phyloP scores from a whole-genome alignment of 352 stramenopile species.

The Globisporangium camurandrum region DNA sequence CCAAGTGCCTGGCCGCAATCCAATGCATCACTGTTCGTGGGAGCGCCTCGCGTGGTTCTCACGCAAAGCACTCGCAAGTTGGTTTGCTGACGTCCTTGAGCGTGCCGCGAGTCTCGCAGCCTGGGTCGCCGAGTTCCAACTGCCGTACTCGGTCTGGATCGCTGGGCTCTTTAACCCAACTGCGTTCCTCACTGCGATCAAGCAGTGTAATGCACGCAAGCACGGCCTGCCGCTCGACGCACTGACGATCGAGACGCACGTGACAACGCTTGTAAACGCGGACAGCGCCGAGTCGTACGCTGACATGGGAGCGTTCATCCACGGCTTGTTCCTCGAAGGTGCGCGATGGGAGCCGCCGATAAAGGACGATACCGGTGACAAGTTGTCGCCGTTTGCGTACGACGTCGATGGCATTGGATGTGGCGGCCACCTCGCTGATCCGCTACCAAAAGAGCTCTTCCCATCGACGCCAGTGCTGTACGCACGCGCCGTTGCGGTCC shows the following conservation, averaged over 20 bases:
- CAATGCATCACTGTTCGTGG: slow-evolving; percentile 70
- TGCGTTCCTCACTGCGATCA: slow-evolving; percentile 82
- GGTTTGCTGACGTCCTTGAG: slow-evolving; percentile 79
- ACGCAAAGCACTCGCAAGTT: slow-evolving; percentile 65
- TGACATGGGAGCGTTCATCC: slow-evolving; percentile 88
- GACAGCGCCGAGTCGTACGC: slow-evolving; percentile 63
- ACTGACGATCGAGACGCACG: slow-evolving; percentile 93
- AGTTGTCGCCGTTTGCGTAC: slow-evolving; percentile 69
- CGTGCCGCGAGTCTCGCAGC: slow-evolving; percentile 49
- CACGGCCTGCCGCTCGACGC: slow-evolving; percentile 86
- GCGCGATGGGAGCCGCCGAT: slow-evolving; percentile 78
- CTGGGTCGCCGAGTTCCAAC: slow-evolving; percentile 63
- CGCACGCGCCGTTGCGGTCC: slow-evolving; percentile 89
- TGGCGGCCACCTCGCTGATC: slow-evolving; percentile 83
- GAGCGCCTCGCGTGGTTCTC: slow-evolving; percentile 81
- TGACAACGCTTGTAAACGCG: slow-evolving; percentile 63
- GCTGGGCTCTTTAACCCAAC: slow-evolving; percentile 76
- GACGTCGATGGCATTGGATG: slow-evolving; percentile 85
- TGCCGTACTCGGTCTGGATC: slow-evolving; percentile 81
- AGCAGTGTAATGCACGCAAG: slow-evolving; percentile 78
- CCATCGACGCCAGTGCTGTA: slow-evolving; percentile 87
- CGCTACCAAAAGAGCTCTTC: slow-evolving; percentile 91
- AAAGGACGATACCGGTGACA: slow-evolving; percentile 79
- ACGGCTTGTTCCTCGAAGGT: slow-evolving; percentile 94
- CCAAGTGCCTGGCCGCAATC: slow-evolving; percentile 70